Conservation (phyloP, 257 asterid genomes). For the Coffea eugenioides region DNA sequence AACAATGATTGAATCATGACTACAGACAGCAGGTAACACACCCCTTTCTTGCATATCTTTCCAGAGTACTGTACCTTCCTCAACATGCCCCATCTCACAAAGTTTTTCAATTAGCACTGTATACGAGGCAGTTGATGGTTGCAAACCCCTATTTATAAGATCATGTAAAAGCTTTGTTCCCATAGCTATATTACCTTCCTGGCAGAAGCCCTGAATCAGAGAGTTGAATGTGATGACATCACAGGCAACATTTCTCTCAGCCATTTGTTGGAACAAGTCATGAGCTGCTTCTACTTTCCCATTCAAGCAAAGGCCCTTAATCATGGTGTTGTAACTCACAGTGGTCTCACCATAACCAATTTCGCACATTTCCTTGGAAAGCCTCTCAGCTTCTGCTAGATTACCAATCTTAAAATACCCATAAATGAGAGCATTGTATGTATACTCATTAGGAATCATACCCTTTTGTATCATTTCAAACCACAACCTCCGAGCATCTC, state of each 20-base stretch:
- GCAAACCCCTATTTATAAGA: conserved; percentile 46
- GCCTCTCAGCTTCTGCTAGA: conserved; percentile 57
- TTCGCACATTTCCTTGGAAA: conserved; percentile 54
- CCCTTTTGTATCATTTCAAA: conserved; percentile 64
- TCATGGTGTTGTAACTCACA: conserved; percentile 54
- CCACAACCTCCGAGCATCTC: conserved; percentile 64
- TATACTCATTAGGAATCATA: conserved; percentile 46
- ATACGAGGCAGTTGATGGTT: conserved; percentile 45
- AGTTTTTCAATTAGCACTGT: conserved; percentile 40
- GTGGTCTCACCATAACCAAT: conserved; percentile 48
- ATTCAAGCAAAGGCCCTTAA: conserved; percentile 52
- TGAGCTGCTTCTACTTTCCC: conserved; percentile 52
- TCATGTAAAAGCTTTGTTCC: conserved; percentile 36
- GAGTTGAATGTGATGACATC: conserved; percentile 50
- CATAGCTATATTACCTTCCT: conserved; percentile 37
- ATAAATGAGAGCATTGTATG: conserved; percentile 50
- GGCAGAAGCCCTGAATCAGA: conserved; percentile 52
- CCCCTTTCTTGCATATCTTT: conserved; percentile 52
- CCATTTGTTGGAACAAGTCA: conserved; percentile 52
- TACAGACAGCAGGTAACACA: conserved; percentile 29
- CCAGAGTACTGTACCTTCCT: conserved; percentile 56
- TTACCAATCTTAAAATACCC: conserved; percentile 52
- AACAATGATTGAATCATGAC: conserved; percentile 41
- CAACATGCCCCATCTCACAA: conserved; percentile 44
- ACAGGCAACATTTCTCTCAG: conserved; percentile 33